Percentiles rank a stretch among this genome's conserved stretches.
Evolutionary conservation across 805 yeast genomes (phyloP).

Genomic region (Saturnispora dispora): DNA sequence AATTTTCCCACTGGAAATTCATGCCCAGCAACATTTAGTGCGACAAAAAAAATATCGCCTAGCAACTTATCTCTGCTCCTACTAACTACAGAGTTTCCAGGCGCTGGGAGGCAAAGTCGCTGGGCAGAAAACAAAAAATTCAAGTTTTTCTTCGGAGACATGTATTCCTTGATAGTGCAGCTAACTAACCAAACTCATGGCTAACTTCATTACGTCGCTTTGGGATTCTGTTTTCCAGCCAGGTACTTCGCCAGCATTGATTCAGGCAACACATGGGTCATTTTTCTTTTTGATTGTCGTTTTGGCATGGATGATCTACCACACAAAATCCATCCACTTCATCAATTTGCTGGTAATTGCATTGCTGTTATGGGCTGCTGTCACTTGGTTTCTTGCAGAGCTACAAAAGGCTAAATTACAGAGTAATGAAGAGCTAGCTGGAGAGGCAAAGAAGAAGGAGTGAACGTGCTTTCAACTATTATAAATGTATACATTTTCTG

Average conservation of each 20-base stretch:
- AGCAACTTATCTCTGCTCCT: not conserved
- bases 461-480: not conserved
- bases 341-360: constrained; percentile 36
- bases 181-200: not conserved
- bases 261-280: constrained; percentile 82
- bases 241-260: constrained; percentile 82
- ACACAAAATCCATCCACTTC: constrained; percentile 62
- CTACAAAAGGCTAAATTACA: constrained; percentile 38
- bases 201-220: constrained; percentile 46
- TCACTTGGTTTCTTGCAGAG: constrained; percentile 84
- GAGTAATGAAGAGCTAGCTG: constrained; percentile 32
- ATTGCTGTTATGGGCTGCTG: constrained; percentile 59
- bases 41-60: not conserved
- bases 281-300: constrained; percentile 56
- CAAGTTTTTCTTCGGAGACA: not conserved
- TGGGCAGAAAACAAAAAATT: not conserved
- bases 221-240: constrained; percentile 92
- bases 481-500: not conserved
- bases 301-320: constrained; percentile 46
- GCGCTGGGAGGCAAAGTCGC: not conserved
- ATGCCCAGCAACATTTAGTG: not conserved
- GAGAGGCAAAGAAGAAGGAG: constrained; percentile 7
- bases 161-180: not conserved
- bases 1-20: not conserved
- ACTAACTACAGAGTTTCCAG: not conserved